Base-by-base conservation (phyloP, 345 rosid genomes). In the Abelmoschus esculentus region DNA sequence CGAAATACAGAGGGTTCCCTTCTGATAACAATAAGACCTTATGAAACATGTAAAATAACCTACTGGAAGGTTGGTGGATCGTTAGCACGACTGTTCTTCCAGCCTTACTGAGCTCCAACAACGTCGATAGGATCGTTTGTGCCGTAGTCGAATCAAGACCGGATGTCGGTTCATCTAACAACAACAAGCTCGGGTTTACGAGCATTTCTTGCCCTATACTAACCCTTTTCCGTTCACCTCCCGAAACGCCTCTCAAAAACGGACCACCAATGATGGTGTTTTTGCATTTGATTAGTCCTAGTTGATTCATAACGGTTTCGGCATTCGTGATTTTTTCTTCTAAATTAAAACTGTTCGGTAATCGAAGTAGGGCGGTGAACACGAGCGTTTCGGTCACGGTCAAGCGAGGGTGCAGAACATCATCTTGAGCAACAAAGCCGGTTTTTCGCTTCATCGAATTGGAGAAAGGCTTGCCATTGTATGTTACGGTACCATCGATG, bases 101-200 rank as follows among this genome's bases (percentile, higher is more conserved):
- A 11, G 82, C 84, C 19, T 56, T 74, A 0, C 81, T 84, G 0
- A 79, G 76, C 14, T 81, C 83, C 84, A 77, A 79, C 49, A 84
- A 22, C 1, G 65, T 75, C 1, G 72, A 75, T 60, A 85, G 83
- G 31, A 87, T 87, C 77, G 77, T 74, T 67, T 84, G 83, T 10
- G 89, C 88, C 0, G 85, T 84, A 4, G 86, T 85, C 1, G 92
- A 85, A 60, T 85, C 89, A 4, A 84, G 84, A 12, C 86, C 88
- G 0, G 86, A 80, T 6, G 92, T 82, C 1, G 70, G 66, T 7
- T 38, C 42, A 38, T 38, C 42, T 38, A 38, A 38, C 2, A 38
- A 38, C 42, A 38, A 38, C 42, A 38, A 38, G 42, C 42, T 38
- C 9, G 42, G 42, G 9, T 38, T 38, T 38, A 38, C 9, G 9